phyloP scores from a whole-genome alignment of 345 rosid genomes.

The Pistacia integerrima region DNA sequence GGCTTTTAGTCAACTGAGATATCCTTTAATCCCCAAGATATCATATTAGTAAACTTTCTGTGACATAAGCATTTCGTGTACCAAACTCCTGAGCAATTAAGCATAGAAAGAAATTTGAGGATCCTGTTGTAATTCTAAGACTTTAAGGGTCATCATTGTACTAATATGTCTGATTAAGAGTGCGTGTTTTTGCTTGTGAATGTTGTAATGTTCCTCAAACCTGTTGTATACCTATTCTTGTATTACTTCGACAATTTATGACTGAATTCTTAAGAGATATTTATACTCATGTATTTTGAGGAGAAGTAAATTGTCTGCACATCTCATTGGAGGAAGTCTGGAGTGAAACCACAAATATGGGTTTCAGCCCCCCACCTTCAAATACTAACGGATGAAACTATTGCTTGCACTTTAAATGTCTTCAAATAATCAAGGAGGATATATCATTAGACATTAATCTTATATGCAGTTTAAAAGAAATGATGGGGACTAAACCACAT shows the following conservation, averaged over 20 bases:
- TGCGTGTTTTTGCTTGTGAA: neutral
- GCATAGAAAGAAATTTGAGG: neutral
- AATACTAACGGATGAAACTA: neutral
- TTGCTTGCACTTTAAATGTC: neutral
- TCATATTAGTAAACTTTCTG: neutral
- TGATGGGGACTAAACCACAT: conserved; percentile 86
- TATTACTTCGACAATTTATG: neutral
- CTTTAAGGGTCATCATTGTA: neutral
- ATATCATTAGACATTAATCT: conserved; percentile 8
- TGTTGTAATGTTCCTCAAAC: neutral
- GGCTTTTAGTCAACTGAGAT: neutral
- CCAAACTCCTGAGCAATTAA: neutral
- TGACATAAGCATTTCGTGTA: neutral
- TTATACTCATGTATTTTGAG: neutral
- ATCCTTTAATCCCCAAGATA: neutral
- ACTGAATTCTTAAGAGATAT: neutral
- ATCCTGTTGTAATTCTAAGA: neutral
- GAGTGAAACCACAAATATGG: neutral
- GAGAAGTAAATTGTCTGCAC: neutral
- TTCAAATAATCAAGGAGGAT: neutral
- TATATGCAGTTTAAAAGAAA: conserved; percentile 63
- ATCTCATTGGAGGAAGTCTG: neutral
- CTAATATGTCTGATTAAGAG: neutral
- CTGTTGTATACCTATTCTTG: neutral
- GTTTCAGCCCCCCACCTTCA: neutral